These are phyloP conservation scores for Aspergillus pseudoglaucus DNA, from an alignment of 2,329 filamentous ascomycete genomes.

Conservation along the genomic window DNA sequence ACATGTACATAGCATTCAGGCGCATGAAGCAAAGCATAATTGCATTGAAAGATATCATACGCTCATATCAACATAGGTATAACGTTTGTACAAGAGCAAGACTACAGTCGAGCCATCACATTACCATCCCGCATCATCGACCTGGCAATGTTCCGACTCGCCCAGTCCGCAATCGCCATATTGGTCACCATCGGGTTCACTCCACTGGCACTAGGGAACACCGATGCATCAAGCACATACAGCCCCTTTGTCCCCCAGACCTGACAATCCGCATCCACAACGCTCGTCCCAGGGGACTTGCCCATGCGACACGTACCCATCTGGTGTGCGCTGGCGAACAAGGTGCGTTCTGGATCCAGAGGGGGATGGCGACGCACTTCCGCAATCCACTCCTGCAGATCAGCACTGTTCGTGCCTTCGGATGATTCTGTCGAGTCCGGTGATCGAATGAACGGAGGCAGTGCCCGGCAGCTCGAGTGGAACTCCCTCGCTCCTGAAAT, in stretches of 20 bases:
- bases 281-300: slow-evolving; percentile 31
- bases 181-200: slow-evolving; percentile 49
- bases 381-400: slow-evolving; percentile 51
- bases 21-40: background rate
- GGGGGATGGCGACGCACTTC: slow-evolving; percentile 43
- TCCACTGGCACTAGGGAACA: slow-evolving; percentile 46
- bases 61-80: background rate
- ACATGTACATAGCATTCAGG: background rate
- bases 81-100: background rate
- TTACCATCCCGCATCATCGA: slow-evolving; percentile 14
- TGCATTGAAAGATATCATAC: background rate
- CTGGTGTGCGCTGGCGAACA: slow-evolving; percentile 44
- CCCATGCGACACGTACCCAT: slow-evolving; percentile 49
- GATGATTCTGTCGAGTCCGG: slow-evolving; percentile 17
- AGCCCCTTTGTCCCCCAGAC: slow-evolving; percentile 43
- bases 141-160: slow-evolving; percentile 35
- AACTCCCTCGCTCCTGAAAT: slow-evolving; percentile 77
- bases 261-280: slow-evolving; percentile 40
- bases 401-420: slow-evolving; percentile 47
- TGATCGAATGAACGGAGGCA: slow-evolving; percentile 57
- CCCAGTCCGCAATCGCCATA: slow-evolving; percentile 46
- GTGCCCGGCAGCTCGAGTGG: slow-evolving; percentile 55
- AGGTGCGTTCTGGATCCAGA: slow-evolving; percentile 38
- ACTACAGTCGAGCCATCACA: slow-evolving; percentile 20
- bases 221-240: slow-evolving; percentile 45